These are phyloP conservation scores for Lupinus albus DNA, from an alignment of 306 rosid species.

Conservation along the genomic window DNA sequence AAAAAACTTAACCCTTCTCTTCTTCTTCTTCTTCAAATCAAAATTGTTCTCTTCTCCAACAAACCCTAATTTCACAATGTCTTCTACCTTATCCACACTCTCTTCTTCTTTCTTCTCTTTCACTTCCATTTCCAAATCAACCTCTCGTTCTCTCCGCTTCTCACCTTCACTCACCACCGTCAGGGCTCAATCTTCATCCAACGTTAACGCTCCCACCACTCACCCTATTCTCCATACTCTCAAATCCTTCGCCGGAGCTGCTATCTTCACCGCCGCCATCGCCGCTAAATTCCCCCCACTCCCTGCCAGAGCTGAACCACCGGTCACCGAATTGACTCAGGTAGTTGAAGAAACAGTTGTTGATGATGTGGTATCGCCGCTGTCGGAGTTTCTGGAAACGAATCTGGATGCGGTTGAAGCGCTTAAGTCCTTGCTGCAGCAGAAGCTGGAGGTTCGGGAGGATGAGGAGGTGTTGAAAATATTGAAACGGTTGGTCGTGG, in stretches of 20 bases:
- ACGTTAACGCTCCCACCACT: not conserved
- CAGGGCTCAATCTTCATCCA: slow-evolving; percentile 43
- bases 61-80: slow-evolving; percentile 60
- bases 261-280: slow-evolving; percentile 59
- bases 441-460: slow-evolving; percentile 78
- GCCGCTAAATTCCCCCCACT: slow-evolving; percentile 47
- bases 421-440: slow-evolving; percentile 72
- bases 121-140: slow-evolving; percentile 32
- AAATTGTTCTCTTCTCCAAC: slow-evolving; percentile 25
- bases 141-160: slow-evolving; percentile 36
- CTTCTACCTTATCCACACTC: slow-evolving; percentile 47
- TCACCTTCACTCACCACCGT: slow-evolving; percentile 36
- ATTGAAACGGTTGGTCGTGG: slow-evolving; percentile 52
- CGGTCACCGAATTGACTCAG: slow-evolving; percentile 45
- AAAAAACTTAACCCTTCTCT: not conserved
- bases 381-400: slow-evolving; percentile 61
- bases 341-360: slow-evolving; percentile 28
- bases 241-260: slow-evolving; percentile 59
- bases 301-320: slow-evolving; percentile 71
- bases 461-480: slow-evolving; percentile 70
- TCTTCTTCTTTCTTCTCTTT: slow-evolving; percentile 45
- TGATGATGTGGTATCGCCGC: slow-evolving; percentile 49
- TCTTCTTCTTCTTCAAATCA: not conserved
- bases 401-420: slow-evolving; percentile 64
- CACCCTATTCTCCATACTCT: slow-evolving; percentile 47